A percentile compares a stretch with the other conserved stretches of the same genome.
Evolutionary conservation across 2,329 filamentous ascomycete genomes (phyloP).

Genomic region (Penicillium polonicum): DNA sequence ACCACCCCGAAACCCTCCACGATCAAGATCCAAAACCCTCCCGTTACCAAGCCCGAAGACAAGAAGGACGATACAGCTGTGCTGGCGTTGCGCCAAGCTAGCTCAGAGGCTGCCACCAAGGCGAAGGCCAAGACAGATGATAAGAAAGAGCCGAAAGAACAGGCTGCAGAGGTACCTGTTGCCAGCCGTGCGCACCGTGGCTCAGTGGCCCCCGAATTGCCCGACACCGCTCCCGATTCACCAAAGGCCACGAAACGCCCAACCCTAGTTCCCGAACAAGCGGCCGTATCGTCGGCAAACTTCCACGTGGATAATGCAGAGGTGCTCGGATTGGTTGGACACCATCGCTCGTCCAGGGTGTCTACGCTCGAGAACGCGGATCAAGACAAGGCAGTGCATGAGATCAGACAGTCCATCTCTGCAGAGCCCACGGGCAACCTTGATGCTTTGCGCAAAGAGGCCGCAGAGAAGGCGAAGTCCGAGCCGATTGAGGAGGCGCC

Average conservation of each 20-base stretch:
- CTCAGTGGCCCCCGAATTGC: conserved; percentile 35
- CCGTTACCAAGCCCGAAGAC: conserved; percentile 31
- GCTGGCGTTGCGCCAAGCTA: conserved; percentile 45
- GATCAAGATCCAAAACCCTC: conserved; percentile 44
- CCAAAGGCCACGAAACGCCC: conserved; percentile 28
- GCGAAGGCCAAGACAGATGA: conserved; percentile 32
- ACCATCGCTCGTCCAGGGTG: conserved; percentile 40
- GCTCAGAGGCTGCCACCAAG: conserved; percentile 41
- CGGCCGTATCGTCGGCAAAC: conserved; percentile 40
- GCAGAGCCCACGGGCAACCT: conserved; percentile 25
- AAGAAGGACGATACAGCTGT: conserved; percentile 41
- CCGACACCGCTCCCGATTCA: conserved; percentile 22
- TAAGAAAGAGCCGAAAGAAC: conserved; percentile 19
- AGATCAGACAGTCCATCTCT: conserved; percentile 41
- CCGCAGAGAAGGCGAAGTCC: conserved; percentile 24
- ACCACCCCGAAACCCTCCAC: conserved; percentile 34
- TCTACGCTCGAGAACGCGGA: conserved; percentile 36
- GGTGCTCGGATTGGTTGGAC: conserved; percentile 37
- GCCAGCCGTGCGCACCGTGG: conserved; percentile 23
- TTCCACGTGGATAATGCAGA: conserved; percentile 40
- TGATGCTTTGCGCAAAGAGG: conserved; percentile 32
- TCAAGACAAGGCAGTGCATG: conserved; percentile 35
- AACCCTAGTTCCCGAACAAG: conserved; percentile 34
- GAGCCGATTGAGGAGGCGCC: conserved; percentile 28
- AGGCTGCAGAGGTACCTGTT: conserved; percentile 12